Evolutionary conservation across 805 yeast genomes (phyloP), one percentile per base, ranked within the genome.

Genomic region (Helenozyma rhizophorensis): DNA sequence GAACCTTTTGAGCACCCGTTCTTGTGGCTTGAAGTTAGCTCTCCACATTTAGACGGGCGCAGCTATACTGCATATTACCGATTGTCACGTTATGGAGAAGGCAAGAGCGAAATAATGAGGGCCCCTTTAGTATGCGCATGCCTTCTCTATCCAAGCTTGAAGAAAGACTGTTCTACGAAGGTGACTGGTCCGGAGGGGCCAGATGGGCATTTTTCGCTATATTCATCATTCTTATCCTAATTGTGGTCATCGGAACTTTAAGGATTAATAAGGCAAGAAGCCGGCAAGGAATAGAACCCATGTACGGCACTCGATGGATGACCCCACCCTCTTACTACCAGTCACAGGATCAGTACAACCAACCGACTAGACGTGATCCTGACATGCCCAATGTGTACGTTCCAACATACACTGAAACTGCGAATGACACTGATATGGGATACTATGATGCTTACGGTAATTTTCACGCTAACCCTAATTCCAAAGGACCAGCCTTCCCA

Each of bases 261-360:
- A 48, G 74, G 23, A 62, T 75, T 10, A 83, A 83, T 48, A 71
- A 63, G 28, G 67, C 65, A 35, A 67, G 94, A 54, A 43, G 61
- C 8, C 56, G 50, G 26, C 48, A 51, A 15, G 81, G 81, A 2
- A 60, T 65, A 40, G 65, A 60, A 17, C 95, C 95, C 0, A 64
- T 85, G 2, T 62, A 74, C 38, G 90, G 90, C 8, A 83, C 93
- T 1, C 74, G 83, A 9, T 83, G 94, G 94, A 76, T 87, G 64
- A 82, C 93, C 0, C 96, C 96, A 6, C 94, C 94, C 0, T 68
- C 80, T 9, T 85, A 85, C 50, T 53, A 66, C 28, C 86, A 79
- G 44, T 74, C 87, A 1, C 83, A 83, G 47, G 64, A 62, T 32
- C 78, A 75, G 37, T 72, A 76, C 43, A 62, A 70, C 33, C 68